Conservation (phyloP, 2,329 filamentous ascomycete species). For the Trichoderma sp. region DNA sequence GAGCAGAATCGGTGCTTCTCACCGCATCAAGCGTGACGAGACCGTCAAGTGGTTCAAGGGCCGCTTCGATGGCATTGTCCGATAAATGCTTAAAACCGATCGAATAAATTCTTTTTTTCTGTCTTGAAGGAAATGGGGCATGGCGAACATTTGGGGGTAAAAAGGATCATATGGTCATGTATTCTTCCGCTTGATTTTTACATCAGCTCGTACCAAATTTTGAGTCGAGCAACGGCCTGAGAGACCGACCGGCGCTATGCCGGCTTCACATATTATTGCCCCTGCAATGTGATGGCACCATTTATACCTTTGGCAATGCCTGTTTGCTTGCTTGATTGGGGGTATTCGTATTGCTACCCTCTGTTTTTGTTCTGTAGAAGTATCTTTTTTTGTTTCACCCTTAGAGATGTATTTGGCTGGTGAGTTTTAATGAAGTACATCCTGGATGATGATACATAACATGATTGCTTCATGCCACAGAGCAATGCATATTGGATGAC, state of each 20-base stretch:
- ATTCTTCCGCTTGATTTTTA: slow-evolving; percentile 43
- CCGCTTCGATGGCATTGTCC: slow-evolving; percentile 97
- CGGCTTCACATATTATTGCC: slow-evolving; percentile 52
- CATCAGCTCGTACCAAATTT: slow-evolving; percentile 51
- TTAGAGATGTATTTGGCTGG: background rate
- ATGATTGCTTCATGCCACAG: background rate
- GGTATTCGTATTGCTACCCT: background rate
- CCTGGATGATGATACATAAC: background rate
- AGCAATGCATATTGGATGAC: background rate
- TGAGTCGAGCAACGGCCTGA: slow-evolving; percentile 65
- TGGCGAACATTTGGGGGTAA: slow-evolving; percentile 38
- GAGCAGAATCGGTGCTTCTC: slow-evolving; percentile 78
- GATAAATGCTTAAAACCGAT: slow-evolving; percentile 61
- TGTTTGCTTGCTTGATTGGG: background rate
- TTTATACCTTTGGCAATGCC: slow-evolving; percentile 7
- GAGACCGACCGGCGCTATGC: slow-evolving; percentile 69
- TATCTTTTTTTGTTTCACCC: background rate
- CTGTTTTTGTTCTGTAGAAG: background rate
- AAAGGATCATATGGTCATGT: slow-evolving; percentile 36
- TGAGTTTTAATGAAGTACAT: background rate
- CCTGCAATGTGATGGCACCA: slow-evolving; percentile 35
- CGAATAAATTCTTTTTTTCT: slow-evolving; percentile 27
- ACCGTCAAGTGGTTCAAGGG: slow-evolving; percentile 93
- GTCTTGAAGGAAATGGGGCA: slow-evolving; percentile 39
- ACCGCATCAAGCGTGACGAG: slow-evolving; percentile 93